Evolutionary conservation across 2,329 filamentous ascomycete genomes (phyloP), one percentile per base, ranked within the genome.

Genomic region (Thelonectria discophora): DNA sequence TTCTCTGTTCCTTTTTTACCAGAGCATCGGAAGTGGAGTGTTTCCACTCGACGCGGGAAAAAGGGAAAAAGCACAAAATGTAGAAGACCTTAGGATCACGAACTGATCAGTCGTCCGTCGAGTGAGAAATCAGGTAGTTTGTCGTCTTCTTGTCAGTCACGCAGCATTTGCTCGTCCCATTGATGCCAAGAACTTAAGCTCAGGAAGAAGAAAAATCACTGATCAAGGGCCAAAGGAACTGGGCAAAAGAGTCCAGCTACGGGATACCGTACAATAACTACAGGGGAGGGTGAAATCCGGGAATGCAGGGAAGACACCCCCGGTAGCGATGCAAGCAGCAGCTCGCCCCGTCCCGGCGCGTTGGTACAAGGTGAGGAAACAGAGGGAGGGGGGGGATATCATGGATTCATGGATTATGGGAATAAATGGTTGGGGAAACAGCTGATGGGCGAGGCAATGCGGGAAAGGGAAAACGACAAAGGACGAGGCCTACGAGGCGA

Each of bases 331-430:
- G 62, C 47, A 27, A 58, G 55, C 68, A 49, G 52, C n/a, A n/a
- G n/a, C n/a, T n/a, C n/a, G n/a, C n/a, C n/a, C n/a, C n/a, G 49
- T 65, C 53, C 57, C 24, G 60, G 64, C 61, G 55, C 54, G 12
- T 55, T 60, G 65, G 58, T 51, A 56, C 53, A 56, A 55, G 61
- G 61, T 60, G 61, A 57, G 51, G 24, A 55, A 52, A 62, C 56
- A 46, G 30, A 48, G 55, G 59, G 59, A 53, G 17, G 39, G 46
- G 54, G 39, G 12, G n/a, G 13, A n/a, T n/a, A n/a, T n/a, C n/a
- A n/a, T n/a, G n/a, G n/a, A n/a, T n/a, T n/a, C n/a, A n/a, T n/a
- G 48, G 55, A 47, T 54, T 58, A 58, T 53, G 54, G 53, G 18
- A 43, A 54, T 52, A 63, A 60, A 49, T n/a, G 24, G 61, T 49